Evolutionary conservation across 2,329 filamentous ascomycete species (phyloP).

Genomic region (Teratosphaeria pseudoeucalypti): DNA sequence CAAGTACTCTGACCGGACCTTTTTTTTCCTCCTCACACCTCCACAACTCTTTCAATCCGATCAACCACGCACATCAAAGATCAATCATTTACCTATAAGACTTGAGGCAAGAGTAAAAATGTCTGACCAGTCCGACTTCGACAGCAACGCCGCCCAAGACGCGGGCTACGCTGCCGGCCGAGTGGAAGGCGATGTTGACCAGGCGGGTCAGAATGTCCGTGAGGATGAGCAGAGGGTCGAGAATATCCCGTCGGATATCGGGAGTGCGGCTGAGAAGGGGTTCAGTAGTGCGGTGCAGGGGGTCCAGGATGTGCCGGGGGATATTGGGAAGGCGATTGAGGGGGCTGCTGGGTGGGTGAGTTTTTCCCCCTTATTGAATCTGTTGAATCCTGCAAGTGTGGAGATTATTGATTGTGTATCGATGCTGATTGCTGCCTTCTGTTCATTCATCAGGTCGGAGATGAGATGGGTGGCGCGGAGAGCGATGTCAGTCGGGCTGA

Average conservation of each 20-base stretch:
- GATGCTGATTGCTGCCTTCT: neutral
- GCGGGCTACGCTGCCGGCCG: slow-evolving; percentile 9
- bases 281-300: slow-evolving; percentile 5
- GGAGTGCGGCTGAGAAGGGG: slow-evolving; percentile 4
- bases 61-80: neutral
- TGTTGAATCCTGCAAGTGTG: neutral
- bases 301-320: slow-evolving; percentile 9
- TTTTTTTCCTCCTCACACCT: neutral
- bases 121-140: slow-evolving; percentile 2
- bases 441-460: neutral
- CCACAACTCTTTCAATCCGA: neutral
- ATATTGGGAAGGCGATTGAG: slow-evolving; percentile 6
- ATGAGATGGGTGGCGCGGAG: slow-evolving; percentile 2
- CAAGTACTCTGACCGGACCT: no score
- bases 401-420: neutral
- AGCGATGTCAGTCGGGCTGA: neutral
- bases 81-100: neutral
- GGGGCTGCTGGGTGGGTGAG: slow-evolving; percentile 6
- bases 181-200: slow-evolving; percentile 7
- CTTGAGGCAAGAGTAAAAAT: neutral
- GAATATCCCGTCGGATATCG: slow-evolving; percentile 6
- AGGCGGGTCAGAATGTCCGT: slow-evolving; percentile 7
- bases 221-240: slow-evolving; percentile 8
- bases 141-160: slow-evolving; percentile 8
- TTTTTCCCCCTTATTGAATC: neutral